phyloP scores from a whole-genome alignment of 2,329 filamentous ascomycete genomes.

The Cladosporium velox region DNA sequence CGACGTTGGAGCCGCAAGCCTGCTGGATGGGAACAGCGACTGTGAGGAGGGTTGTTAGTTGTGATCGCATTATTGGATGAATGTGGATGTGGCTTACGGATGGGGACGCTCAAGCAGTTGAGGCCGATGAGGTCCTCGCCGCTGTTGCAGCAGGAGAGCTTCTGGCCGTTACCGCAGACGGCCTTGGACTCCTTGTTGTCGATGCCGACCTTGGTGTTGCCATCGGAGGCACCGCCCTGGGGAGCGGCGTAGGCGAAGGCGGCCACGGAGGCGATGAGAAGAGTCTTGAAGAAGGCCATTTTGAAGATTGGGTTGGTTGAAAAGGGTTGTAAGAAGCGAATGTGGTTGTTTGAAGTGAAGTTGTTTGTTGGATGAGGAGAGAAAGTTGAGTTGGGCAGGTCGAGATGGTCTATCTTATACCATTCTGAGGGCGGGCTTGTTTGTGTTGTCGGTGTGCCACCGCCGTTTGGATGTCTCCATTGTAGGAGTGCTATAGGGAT shows the following conservation, averaged over 20 bases:
- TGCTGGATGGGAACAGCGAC: conserved; percentile 18
- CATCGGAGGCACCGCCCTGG: conserved; percentile 17
- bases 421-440: conserved; percentile 2
- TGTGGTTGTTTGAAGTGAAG: conserved; percentile 18
- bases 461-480: conserved; percentile 12
- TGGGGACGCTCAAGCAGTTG: conserved; percentile 20
- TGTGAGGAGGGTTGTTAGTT: conserved; percentile 1
- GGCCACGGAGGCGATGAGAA: conserved; percentile 21
- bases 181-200: not conserved
- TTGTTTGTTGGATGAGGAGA: conserved; percentile 16
- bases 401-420: conserved; percentile 18
- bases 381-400: conserved; percentile 1
- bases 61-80: not conserved
- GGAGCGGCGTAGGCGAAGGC: conserved; percentile 18
- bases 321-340: conserved; percentile 17
- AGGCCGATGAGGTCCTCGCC: conserved; percentile 20
- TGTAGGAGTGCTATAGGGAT: conserved; percentile 11
- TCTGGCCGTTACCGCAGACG: conserved; percentile 20
- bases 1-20: conserved; percentile 20
- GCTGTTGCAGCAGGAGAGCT: conserved; percentile 21
- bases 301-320: conserved; percentile 17
- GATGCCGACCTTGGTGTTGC: conserved; percentile 13
- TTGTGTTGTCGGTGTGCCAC: conserved; percentile 18
- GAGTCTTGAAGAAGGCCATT: conserved; percentile 22
- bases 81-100: not conserved